These are phyloP conservation scores for Pseudocercospora vitis DNA, from an alignment of 2,329 filamentous ascomycete species.

Conservation along the genomic window DNA sequence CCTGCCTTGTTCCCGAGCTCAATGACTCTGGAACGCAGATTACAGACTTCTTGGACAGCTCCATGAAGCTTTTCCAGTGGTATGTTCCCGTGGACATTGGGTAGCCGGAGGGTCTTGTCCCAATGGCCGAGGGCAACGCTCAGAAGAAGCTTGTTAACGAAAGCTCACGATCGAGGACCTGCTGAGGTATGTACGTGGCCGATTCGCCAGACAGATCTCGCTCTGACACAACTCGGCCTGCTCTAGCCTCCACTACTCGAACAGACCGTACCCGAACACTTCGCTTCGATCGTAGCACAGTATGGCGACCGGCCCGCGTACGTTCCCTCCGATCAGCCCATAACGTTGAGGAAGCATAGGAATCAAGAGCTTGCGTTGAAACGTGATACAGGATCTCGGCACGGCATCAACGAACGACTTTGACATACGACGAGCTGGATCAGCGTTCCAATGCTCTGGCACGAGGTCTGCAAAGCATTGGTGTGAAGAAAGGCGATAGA, in stretches of 20 bases:
- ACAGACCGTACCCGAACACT: slow-evolving; percentile 71
- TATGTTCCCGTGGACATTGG: slow-evolving; percentile 29
- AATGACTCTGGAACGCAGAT: background rate
- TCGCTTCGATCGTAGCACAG: slow-evolving; percentile 62
- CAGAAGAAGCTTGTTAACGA: slow-evolving; percentile 29
- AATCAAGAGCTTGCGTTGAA: slow-evolving; percentile 11
- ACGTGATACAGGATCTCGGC: slow-evolving; percentile 54
- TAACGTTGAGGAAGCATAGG: background rate
- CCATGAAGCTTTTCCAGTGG: slow-evolving; percentile 22
- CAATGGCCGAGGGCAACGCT: background rate
- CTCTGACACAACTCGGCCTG: background rate
- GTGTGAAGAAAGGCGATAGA: slow-evolving; percentile 77
- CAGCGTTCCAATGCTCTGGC: slow-evolving; percentile 73
- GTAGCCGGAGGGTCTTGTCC: slow-evolving; percentile 22
- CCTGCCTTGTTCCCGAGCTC: background rate
- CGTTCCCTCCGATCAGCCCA: slow-evolving; percentile 26
- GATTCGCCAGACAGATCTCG: background rate
- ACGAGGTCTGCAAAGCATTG: slow-evolving; percentile 63
- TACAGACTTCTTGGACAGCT: slow-evolving; percentile 10
- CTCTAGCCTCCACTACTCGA: slow-evolving; percentile 65
- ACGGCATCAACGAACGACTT: slow-evolving; percentile 59
- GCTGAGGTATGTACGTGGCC: slow-evolving; percentile 26
- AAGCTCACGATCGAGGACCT: slow-evolving; percentile 35
- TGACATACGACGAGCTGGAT: slow-evolving; percentile 78
- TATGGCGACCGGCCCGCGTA: slow-evolving; percentile 65